Conservation (phyloP, 2,329 filamentous ascomycete genomes). For the Exophiala phaeomuriformis region DNA sequence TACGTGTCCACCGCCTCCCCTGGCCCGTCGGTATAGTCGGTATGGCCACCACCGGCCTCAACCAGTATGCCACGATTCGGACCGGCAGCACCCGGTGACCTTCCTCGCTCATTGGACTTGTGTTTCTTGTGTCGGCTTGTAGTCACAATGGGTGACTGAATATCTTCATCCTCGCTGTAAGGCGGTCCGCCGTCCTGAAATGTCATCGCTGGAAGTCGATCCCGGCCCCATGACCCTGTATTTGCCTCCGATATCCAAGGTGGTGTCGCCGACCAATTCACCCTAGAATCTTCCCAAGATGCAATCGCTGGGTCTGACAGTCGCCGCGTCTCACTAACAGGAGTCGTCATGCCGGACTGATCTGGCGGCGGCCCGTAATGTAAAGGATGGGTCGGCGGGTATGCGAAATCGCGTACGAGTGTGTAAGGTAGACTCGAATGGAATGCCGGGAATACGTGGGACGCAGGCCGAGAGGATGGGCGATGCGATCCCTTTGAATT, state of each 20-base stretch:
- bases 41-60: constrained; percentile 59
- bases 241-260: constrained; percentile 31
- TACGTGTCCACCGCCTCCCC: constrained; percentile 78
- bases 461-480: constrained; percentile 66
- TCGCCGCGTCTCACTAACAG: constrained; percentile 68
- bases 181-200: constrained; percentile 76
- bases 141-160: constrained; percentile 80
- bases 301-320: constrained; percentile 73
- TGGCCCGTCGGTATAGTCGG: constrained; percentile 60
- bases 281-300: constrained; percentile 63
- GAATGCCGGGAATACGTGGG: constrained; percentile 74
- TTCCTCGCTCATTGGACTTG: constrained; percentile 54
- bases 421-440: constrained; percentile 81
- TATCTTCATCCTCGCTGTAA: constrained; percentile 91
- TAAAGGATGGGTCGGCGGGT: constrained; percentile 70
- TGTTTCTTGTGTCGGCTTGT: constrained; percentile 79
- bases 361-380: constrained; percentile 87
- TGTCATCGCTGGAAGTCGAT: constrained; percentile 66
- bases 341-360: constrained; percentile 76
- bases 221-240: constrained; percentile 48
- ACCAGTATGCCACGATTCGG: constrained; percentile 60
- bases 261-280: constrained; percentile 49
- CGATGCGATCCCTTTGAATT: constrained; percentile 49
- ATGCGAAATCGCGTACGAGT: constrained; percentile 94
- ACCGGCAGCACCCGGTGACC: constrained; percentile 46